Conservation (phyloP, 805 yeast species). For the Kuraishia ogatae region DNA sequence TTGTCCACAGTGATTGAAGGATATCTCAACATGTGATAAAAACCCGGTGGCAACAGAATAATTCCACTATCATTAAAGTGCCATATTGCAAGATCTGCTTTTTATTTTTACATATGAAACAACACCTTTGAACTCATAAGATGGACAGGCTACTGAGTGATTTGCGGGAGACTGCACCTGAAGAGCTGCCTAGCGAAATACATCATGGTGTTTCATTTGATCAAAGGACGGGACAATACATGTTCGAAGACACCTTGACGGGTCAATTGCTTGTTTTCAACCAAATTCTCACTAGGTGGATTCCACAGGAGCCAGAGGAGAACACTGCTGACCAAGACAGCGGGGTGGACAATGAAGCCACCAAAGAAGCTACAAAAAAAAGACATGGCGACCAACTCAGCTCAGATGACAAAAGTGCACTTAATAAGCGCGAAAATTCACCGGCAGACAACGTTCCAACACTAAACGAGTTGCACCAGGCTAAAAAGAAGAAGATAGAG, state of each 20-base stretch:
- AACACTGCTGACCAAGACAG: background rate
- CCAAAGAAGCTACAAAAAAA: background rate
- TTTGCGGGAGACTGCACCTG: conserved; percentile 15
- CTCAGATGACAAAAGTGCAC: background rate
- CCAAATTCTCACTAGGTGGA: conserved; percentile 22
- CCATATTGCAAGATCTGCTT: too few relatives aligned
- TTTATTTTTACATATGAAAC: background rate
- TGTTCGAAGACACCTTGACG: conserved; percentile 22
- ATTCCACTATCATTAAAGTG: too few relatives aligned
- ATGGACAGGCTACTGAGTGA: conserved; percentile 6
- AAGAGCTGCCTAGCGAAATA: conserved; percentile 7
- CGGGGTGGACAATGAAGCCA: background rate
- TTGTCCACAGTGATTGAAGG: too few relatives aligned
- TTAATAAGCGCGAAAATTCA: background rate
- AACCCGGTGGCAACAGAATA: too few relatives aligned
- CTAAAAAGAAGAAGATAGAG: conserved; percentile 19
- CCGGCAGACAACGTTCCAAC: background rate
- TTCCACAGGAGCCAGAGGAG: conserved; percentile 18
- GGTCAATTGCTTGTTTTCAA: conserved; percentile 24
- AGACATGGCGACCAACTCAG: background rate
- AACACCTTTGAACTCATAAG: background rate
- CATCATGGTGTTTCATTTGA: conserved; percentile 23
- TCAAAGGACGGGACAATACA: conserved; percentile 23
- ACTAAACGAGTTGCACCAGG: conserved; percentile 12
- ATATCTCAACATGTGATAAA: too few relatives aligned